Evolutionary conservation across 2,329 filamentous ascomycete genomes (phyloP), one percentile per base, ranked within the genome.

Genomic region (Ceratocystis smalleyi): DNA sequence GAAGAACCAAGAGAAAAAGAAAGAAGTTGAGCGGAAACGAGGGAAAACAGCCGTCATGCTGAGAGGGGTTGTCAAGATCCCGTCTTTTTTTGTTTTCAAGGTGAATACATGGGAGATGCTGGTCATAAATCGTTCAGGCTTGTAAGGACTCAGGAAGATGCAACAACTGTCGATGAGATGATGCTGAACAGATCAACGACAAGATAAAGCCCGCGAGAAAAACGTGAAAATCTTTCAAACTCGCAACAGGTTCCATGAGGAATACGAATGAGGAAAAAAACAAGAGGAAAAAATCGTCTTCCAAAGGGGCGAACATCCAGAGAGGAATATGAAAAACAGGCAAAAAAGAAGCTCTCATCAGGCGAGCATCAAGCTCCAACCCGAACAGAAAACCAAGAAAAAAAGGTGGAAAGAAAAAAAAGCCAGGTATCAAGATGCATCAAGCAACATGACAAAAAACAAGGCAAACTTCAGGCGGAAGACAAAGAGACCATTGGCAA

Each of bases 91-190:
- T 8, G 17, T 57, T 57, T 57, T 15, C 32, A 35, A 15, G 15
- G 54, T 57, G 17, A 57, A 35, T 57, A 57, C 17, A n/a, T 35
- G 30, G 24, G 35, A 40, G 35, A 40, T 40, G 3, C 12, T n/a
- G 54, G 54, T 57, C 54, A 57, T 57, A 35, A 57, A 57, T 57
- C 54, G 54, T 57, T 35, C 35, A 24, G 54, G 54, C 54, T 57
- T 57, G 54, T 17, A 35, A 30, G 54, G 12, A 35, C 30, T 51
- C 22, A 17, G 30, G 10, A 40, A 40, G 27, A 59, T 35, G 35
- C 17, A 40, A 15, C 10, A 35, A 8, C 10, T 57, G 54, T 27
- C 30, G 15, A 35, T 32, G 35, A 40, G 10, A 15, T 40, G 12
- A 35, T 57, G 17, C 17, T 32, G 27, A 24, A 57, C 10, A 32